phyloP scores from a whole-genome alignment of 1,139 yeast genomes.

The Diutina mesorugosa region DNA sequence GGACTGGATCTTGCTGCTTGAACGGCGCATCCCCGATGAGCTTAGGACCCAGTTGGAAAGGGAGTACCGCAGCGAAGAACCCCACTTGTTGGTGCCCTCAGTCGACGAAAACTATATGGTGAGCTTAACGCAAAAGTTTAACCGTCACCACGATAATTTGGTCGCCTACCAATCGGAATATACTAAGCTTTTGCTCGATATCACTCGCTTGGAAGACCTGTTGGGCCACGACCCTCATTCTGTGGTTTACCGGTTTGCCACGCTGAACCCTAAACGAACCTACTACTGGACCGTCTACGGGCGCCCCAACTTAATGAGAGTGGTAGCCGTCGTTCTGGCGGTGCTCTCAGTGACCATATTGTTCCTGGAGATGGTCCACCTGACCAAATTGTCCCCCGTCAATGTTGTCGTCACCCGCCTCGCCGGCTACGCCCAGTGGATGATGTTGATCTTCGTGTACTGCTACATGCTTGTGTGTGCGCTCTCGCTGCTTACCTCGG shows the following conservation, averaged over 20 bases:
- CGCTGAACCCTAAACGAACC: background rate
- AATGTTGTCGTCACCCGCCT: slow-evolving; percentile 28
- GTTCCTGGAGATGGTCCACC: slow-evolving; percentile 67
- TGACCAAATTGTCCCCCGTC: slow-evolving; percentile 50
- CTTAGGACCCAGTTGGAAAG: slow-evolving; percentile 22
- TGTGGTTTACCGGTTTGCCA: background rate
- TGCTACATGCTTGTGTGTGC: slow-evolving; percentile 60
- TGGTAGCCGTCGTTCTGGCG: slow-evolving; percentile 12
- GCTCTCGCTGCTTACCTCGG: slow-evolving; percentile 50
- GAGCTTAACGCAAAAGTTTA: slow-evolving; percentile 24
- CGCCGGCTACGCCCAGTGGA: slow-evolving; percentile 15
- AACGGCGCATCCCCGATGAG: slow-evolving; percentile 21
- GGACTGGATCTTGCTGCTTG: slow-evolving; percentile 28
- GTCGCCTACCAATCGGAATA: slow-evolving; percentile 32
- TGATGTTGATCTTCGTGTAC: slow-evolving; percentile 28
- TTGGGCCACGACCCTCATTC: slow-evolving; percentile 5
- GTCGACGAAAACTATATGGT: slow-evolving; percentile 21
- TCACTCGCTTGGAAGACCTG: slow-evolving; percentile 29
- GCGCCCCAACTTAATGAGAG: background rate
- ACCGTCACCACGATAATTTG: slow-evolving; percentile 23
- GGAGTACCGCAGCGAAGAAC: slow-evolving; percentile 14
- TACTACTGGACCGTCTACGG: background rate
- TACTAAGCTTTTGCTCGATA: slow-evolving; percentile 17
- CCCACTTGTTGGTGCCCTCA: slow-evolving; percentile 14
- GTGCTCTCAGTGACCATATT: slow-evolving; percentile 37